These are phyloP conservation scores for Vitis amurensis DNA, from an alignment of 164 flowering plant species.

Conservation along the genomic window DNA sequence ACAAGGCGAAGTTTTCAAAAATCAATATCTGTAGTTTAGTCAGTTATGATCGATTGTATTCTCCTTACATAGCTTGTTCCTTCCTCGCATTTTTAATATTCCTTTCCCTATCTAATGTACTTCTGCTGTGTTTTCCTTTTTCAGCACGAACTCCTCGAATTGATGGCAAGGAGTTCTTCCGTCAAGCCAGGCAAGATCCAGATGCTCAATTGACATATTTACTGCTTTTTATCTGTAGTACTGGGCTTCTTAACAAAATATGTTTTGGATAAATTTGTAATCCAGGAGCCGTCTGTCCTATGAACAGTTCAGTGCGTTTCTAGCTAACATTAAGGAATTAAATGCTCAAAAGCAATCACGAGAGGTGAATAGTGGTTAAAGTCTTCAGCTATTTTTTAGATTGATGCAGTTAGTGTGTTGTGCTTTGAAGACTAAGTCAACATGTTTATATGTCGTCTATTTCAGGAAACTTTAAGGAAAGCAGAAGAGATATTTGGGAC, in stretches of 20 bases:
- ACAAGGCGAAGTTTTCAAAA: too few species aligned
- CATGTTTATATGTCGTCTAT: neutral
- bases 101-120: neutral
- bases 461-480: conserved; percentile 86
- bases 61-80: neutral
- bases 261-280: conserved; percentile 9
- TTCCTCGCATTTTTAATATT: neutral
- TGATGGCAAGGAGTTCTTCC: conserved; percentile 98
- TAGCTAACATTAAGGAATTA: conserved; percentile 88
- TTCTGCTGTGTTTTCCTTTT: conserved; percentile 6
- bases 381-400: neutral
- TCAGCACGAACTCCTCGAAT: conserved; percentile 71
- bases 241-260: neutral
- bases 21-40: neutral
- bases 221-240: neutral
- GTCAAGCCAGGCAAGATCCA: conserved; percentile 77
- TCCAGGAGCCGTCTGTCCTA: conserved; percentile 87
- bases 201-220: neutral
- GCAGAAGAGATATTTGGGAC: conserved; percentile 91
- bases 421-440: neutral
- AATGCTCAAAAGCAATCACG: conserved; percentile 93
- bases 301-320: conserved; percentile 93
- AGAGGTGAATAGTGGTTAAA: conserved; percentile 51
- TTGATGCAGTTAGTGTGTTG: neutral
- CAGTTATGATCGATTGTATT: neutral